A percentile compares a stretch with the other conserved stretches of the same genome.
Evolutionary conservation across 148 eudicot genomes (phyloP).

Genomic region (Tetragonia tetragonoides): DNA sequence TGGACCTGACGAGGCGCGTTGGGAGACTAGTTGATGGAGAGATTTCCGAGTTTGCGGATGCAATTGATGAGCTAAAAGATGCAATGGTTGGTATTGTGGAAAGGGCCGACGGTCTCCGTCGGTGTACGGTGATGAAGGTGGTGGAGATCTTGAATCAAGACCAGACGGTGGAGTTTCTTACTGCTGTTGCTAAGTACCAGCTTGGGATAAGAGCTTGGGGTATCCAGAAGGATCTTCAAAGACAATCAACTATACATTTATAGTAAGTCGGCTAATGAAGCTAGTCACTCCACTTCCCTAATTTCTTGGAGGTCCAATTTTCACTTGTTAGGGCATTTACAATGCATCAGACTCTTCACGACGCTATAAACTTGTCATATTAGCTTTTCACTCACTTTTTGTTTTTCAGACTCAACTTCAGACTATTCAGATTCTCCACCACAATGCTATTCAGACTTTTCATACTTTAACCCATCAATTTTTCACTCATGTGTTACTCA

Average conservation of each 20-base stretch:
- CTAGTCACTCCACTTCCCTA: too few relatives aligned
- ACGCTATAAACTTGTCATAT: too few relatives aligned
- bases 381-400: too few relatives aligned
- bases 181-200: slow-evolving; percentile 23
- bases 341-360: too few relatives aligned
- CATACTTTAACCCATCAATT: too few relatives aligned
- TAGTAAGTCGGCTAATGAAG: too few relatives aligned
- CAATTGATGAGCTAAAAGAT: slow-evolving; percentile 20
- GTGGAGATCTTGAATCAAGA: slow-evolving; percentile 27
- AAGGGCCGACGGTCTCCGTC: slow-evolving; percentile 32
- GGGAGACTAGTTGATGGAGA: slow-evolving; percentile 23
- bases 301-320: too few relatives aligned
- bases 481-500: too few relatives aligned
- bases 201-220: slow-evolving; percentile 36
- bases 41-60: slow-evolving; percentile 17
- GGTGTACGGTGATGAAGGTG: slow-evolving; percentile 20
- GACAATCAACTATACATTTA: not conserved
- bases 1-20: slow-evolving; percentile 9
- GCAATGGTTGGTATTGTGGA: slow-evolving; percentile 25
- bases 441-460: too few relatives aligned
- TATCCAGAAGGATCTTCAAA: slow-evolving; percentile 14
- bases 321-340: too few relatives aligned
- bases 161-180: slow-evolving; percentile 26
- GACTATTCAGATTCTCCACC: too few relatives aligned
- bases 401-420: too few relatives aligned